Conservation (phyloP, 2,329 filamentous ascomycete genomes). For the Mariannaea sp. region DNA sequence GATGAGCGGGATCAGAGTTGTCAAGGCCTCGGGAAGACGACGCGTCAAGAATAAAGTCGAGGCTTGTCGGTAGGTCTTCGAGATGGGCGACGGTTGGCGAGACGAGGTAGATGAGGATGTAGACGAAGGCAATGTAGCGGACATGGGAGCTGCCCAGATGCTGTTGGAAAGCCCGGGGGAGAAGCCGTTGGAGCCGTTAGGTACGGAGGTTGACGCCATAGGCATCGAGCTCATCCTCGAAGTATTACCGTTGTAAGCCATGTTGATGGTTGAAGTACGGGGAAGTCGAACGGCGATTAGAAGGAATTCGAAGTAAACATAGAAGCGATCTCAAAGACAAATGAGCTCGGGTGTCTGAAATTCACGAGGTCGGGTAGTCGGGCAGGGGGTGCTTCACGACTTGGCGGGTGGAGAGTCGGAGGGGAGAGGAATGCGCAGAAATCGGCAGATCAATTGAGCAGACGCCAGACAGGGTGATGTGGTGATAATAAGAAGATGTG, state of each 20-base stretch:
- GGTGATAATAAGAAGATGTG: conserved; percentile 15
- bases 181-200: conserved; percentile 48
- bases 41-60: conserved; percentile 94
- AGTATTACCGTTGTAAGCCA: conserved; percentile 53
- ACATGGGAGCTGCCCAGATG: conserved; percentile 67
- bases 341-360: conserved; percentile 2
- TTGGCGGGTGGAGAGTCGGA: background rate
- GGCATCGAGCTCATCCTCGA: conserved; percentile 28
- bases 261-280: conserved; percentile 34
- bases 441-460: conserved; percentile 14
- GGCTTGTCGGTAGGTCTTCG: conserved; percentile 91
- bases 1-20: conserved; percentile 83
- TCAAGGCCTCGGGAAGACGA: conserved; percentile 85
- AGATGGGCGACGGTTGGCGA: conserved; percentile 74
- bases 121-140: conserved; percentile 37
- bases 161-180: conserved; percentile 54
- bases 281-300: conserved; percentile 3
- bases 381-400: background rate
- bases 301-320: conserved; percentile 19
- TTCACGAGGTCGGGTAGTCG: conserved; percentile 12
- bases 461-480: background rate
- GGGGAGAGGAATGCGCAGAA: conserved; percentile 1
- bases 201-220: conserved; percentile 47
- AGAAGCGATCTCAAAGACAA: conserved; percentile 21
- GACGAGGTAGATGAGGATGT: conserved; percentile 66